Conservation (phyloP, 2,329 filamentous ascomycete species). For the Ceratocystis eucalypticola region DNA sequence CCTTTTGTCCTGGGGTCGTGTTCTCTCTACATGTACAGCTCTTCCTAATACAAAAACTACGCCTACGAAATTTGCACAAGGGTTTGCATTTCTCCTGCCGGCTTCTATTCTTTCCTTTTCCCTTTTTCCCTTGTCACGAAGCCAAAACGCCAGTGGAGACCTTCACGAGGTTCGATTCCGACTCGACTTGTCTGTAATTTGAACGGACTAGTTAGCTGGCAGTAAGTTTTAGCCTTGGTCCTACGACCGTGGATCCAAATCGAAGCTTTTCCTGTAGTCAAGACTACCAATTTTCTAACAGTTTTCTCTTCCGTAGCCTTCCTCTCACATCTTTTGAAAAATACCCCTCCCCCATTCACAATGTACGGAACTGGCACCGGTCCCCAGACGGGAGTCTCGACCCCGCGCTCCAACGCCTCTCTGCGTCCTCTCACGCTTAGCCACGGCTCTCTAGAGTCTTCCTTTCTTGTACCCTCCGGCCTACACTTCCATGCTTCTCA, state of each 20-base stretch:
- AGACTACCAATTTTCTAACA: background rate
- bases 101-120: constrained; percentile 1
- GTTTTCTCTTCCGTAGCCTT: background rate
- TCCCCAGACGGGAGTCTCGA: constrained; percentile 91
- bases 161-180: constrained; percentile 1
- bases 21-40: constrained; percentile 19
- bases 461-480: constrained; percentile 86
- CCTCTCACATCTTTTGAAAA: constrained; percentile 2
- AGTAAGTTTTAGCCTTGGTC: background rate
- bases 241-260: background rate
- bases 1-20: constrained; percentile 16
- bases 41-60: constrained; percentile 15
- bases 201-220: constrained; percentile 5
- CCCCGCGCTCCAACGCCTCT: constrained; percentile 83
- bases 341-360: constrained; percentile 28
- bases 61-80: background rate
- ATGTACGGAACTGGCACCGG: constrained; percentile 81
- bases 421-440: constrained; percentile 80
- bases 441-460: constrained; percentile 92
- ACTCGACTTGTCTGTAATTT: constrained; percentile 6
- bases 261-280: background rate
- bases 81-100: constrained; percentile 2
- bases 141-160: background rate
- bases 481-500: constrained; percentile 94
- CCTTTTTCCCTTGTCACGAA: background rate